Conservation (phyloP, 495 filamentous ascomycete genomes). For the Lasiosphaeria hispida region DNA sequence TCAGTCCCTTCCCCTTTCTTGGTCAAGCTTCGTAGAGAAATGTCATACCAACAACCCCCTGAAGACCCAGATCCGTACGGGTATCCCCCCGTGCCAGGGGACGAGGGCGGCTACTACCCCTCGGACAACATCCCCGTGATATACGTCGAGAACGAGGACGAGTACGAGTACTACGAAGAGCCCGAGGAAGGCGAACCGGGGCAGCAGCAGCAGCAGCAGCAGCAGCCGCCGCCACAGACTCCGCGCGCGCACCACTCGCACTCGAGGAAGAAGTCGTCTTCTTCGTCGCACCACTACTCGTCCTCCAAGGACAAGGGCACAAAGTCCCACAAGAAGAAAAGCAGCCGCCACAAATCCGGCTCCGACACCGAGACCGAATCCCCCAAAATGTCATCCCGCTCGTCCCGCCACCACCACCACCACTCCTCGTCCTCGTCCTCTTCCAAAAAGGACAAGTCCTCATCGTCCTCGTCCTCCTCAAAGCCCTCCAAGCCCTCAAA, state of each 20-base stretch:
- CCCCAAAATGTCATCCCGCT: constrained; percentile 34
- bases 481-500: constrained; percentile 22
- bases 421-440: constrained; percentile 20
- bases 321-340: not conserved
- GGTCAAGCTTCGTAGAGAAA: constrained; percentile 19
- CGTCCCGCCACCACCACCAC: constrained; percentile 29
- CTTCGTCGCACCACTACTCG: constrained; percentile 9
- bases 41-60: constrained; percentile 30
- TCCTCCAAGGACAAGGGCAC: constrained; percentile 9
- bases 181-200: constrained; percentile 4
- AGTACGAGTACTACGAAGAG: constrained; percentile 2
- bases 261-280: constrained; percentile 5
- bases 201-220: constrained; percentile 4
- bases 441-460: constrained; percentile 32
- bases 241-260: not conserved
- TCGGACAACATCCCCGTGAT: constrained; percentile 2
- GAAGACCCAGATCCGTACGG: constrained; percentile 24
- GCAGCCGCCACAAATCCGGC: constrained; percentile 20
- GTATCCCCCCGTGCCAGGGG: constrained; percentile 1
- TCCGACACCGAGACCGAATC: constrained; percentile 34
- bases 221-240: not conserved
- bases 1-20: constrained; percentile 3
- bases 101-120: not conserved
- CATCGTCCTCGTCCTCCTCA: constrained; percentile 24
- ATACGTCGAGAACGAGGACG: not conserved